Evolutionary conservation across 1,284 basidiomycete genomes (phyloP), one percentile per base, ranked within the genome.

Genomic region (Hortiboletus rubellus): DNA sequence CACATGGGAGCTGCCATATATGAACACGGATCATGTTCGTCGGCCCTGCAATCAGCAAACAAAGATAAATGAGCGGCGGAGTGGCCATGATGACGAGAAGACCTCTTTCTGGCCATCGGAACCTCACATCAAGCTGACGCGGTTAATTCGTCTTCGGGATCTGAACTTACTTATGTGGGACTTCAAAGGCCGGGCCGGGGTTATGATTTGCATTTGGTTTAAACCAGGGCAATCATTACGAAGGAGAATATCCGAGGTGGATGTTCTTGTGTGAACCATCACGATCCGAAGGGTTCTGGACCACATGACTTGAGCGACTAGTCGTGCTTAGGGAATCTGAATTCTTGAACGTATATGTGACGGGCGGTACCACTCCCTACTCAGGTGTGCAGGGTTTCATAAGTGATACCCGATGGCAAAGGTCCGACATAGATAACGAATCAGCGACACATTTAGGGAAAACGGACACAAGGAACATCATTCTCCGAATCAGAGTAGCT

Each of bases 401-500:
- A 14, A 14, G 40, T 46, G 30, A 61, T 30, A 14, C 22, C 31
- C 48, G 46, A 61, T 6, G 12, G 43, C 27, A 55, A 45, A 18
- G 27, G 31, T 38, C 37, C 34, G 11, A 36, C 18, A 45, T 50
- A 42, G 38, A 52, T 50, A 37, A 37, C 30, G 15, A 5, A 46
- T 33, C 36, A n/a, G 30, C 49, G 55, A 49, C 45, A 66, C 37
- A 44, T 34, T 15, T 22, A 27, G 42, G 30, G 18, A 50, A 47
- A 11, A 47, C 41, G 36, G 50, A n/a, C 27, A 24, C 5, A 49
- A 46, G 36, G 9, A 9, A 40, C 14, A 27, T 34, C 30, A n/a
- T 22, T 37, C 40, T 18, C 33, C 30, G 10, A 5, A 51, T 71
- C 58, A 71, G 17, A 94, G 69, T 30, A 92, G 74, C 68, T 94